Evolutionary conservation across 2,329 filamentous ascomycete genomes (phyloP).

Genomic region (Pyricularia sp.): DNA sequence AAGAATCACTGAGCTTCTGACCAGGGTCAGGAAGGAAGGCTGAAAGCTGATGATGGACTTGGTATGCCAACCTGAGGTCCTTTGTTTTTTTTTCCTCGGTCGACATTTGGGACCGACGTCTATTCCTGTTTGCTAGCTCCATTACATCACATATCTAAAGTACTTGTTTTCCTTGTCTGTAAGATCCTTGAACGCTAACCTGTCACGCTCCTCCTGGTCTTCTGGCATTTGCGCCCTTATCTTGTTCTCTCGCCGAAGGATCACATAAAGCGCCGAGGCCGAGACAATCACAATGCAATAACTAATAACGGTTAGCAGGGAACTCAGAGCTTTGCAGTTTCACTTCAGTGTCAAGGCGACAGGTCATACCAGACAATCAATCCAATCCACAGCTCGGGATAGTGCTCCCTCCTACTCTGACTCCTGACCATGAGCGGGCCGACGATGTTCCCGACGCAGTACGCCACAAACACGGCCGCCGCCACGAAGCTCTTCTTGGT

Average conservation of each 20-base stretch:
- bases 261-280: background rate
- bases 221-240: background rate
- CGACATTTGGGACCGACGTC: too few relatives aligned
- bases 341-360: background rate
- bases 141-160: conserved; percentile 33
- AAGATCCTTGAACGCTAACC: conserved; percentile 30
- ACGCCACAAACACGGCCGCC: conserved; percentile 60
- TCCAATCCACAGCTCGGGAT: background rate
- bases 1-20: too few relatives aligned
- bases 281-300: background rate
- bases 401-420: conserved; percentile 26
- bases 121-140: too few relatives aligned
- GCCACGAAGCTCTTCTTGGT: conserved; percentile 72
- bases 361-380: background rate
- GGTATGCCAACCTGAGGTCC: background rate
- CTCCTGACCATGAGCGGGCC: conserved; percentile 58
- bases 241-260: background rate
- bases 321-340: background rate
- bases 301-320: background rate
- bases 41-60: background rate
- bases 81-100: background rate
- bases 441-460: conserved; percentile 65
- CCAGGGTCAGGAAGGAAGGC: background rate
- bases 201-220: conserved; percentile 20
- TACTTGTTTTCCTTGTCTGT: conserved; percentile 44